phyloP scores from a whole-genome alignment of 495 filamentous ascomycete species.

The Neurospora hispaniola region DNA sequence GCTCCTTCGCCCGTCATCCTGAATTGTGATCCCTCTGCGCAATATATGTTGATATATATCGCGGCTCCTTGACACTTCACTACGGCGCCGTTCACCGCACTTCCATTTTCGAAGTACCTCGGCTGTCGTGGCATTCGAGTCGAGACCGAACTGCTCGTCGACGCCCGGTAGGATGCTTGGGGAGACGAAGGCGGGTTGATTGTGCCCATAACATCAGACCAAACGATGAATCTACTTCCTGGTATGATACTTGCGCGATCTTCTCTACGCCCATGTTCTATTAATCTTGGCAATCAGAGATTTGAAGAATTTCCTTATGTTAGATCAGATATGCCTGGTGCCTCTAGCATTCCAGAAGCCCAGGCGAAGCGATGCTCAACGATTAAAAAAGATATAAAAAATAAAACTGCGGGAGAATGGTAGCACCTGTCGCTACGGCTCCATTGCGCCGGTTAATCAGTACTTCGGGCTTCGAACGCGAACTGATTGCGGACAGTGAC shows the following conservation, averaged over 20 bases:
- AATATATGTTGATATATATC: not conserved
- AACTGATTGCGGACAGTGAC: not conserved
- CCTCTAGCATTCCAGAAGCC: not conserved
- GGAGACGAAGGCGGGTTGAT: not conserved
- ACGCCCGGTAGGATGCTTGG: not conserved
- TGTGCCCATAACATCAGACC: not conserved
- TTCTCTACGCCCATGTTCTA: not conserved
- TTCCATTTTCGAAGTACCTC: not conserved
- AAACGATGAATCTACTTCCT: not conserved
- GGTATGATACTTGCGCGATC: not conserved
- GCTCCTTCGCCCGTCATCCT: not conserved
- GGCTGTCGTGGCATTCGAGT: not conserved
- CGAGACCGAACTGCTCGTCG: not conserved
- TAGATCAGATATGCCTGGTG: not conserved
- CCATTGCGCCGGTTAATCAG: not conserved
- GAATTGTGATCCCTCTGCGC: not conserved
- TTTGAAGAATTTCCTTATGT: not conserved
- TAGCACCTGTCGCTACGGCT: not conserved
- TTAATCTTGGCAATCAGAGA: not conserved
- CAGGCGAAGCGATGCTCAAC: not conserved
- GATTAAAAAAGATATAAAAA: not conserved
- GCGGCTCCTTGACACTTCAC: not conserved
- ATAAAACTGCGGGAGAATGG: not conserved
- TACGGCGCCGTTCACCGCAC: not conserved
- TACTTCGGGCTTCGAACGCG: not conserved